A percentile compares a stretch with the other conserved stretches of the same genome.
These are phyloP conservation scores for Triticum aestivum DNA, from an alignment of 176 grass and related monocot genomes.

Conservation along the genomic window IWGSC_CS_RefSeq_v2.1 NC_057808.1:92199817-92200316, in stretches of 20 bases:
- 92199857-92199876: slow-evolving; percentile 3
- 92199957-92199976: slow-evolving; percentile 15
- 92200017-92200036: slow-evolving; percentile 10
- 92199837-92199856: background rate
- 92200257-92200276: slow-evolving; percentile 21
- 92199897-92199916: background rate
- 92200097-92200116: slow-evolving; percentile 14
- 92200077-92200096: slow-evolving; percentile 7
- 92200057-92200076: slow-evolving; percentile 6
- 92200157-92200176: background rate
- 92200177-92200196: slow-evolving; percentile 2
- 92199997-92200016: slow-evolving; percentile 19
- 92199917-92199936: slow-evolving; percentile 14
- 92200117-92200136: slow-evolving; percentile 15
- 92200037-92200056: slow-evolving; percentile 15
- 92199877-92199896: slow-evolving; percentile 7
- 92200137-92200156: slow-evolving; percentile 17
- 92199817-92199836: background rate
- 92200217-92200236: slow-evolving; percentile 13
- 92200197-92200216: slow-evolving; percentile 13
- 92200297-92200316: slow-evolving; percentile 14
- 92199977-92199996: slow-evolving; percentile 15
- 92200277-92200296: slow-evolving; percentile 20
- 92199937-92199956: slow-evolving; percentile 17
- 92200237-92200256: slow-evolving; percentile 12